Evolutionary conservation across 805 yeast genomes (phyloP).

Genomic region (Blastobotrys parvus): DNA sequence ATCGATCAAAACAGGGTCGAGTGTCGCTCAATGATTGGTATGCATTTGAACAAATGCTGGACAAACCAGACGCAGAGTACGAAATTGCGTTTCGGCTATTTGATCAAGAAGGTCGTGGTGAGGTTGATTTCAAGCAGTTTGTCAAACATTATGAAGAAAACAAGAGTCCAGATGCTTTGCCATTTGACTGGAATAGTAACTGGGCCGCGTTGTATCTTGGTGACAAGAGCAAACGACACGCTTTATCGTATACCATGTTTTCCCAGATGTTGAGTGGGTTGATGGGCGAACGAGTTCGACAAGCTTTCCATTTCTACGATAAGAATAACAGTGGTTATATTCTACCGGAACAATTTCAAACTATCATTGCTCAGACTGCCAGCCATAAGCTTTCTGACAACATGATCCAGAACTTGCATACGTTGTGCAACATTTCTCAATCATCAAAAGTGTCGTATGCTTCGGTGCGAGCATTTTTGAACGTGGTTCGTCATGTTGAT

Average conservation of each 20-base stretch:
- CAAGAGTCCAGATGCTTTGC: conserved; percentile 29
- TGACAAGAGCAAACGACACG: conserved; percentile 29
- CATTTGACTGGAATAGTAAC: conserved; percentile 35
- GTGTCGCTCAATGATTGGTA: conserved; percentile 65
- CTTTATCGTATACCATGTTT: conserved; percentile 34
- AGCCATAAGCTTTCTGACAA: conserved; percentile 35
- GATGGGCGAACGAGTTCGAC: conserved; percentile 39
- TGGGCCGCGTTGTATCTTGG: conserved; percentile 38
- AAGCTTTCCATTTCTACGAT: conserved; percentile 35
- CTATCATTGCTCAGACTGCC: conserved; percentile 30
- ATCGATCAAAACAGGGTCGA: conserved; percentile 59
- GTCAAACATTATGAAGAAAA: conserved; percentile 30
- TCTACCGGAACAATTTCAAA: conserved; percentile 33
- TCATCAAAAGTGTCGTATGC: conserved; percentile 32
- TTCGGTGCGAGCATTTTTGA: conserved; percentile 36
- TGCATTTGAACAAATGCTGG: conserved; percentile 50
- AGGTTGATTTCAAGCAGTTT: conserved; percentile 33
- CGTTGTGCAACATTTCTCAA: conserved; percentile 28
- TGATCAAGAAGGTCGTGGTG: conserved; percentile 31
- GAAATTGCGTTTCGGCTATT: conserved; percentile 40
- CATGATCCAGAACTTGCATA: conserved; percentile 30
- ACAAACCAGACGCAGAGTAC: conserved; percentile 48
- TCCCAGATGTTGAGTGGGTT: conserved; percentile 39
- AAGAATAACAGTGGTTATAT: conserved; percentile 31
- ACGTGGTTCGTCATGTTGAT: conserved; percentile 34